Evolutionary conservation across 2,329 filamentous ascomycete genomes (phyloP).

Genomic region (Aspergillus tubingensis): DNA sequence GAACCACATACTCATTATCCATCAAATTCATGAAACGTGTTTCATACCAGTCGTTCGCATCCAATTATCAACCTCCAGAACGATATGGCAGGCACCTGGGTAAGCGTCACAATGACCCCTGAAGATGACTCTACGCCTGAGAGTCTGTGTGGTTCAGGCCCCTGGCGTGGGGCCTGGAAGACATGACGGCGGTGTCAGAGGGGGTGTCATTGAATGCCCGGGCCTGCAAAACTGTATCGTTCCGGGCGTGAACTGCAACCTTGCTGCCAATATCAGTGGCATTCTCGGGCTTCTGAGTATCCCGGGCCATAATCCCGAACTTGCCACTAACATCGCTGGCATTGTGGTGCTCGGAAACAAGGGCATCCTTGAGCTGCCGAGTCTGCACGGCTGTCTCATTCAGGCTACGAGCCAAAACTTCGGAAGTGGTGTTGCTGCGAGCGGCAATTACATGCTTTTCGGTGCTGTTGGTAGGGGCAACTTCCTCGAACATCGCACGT

Average conservation of each 20-base stretch:
- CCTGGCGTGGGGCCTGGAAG: background rate
- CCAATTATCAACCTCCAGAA: too few species aligned
- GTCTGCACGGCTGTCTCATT: too few species aligned
- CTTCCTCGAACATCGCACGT: background rate
- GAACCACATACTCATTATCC: background rate
- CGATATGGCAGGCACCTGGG: too few species aligned
- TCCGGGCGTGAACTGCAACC: slow-evolving; percentile 5
- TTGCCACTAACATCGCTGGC: too few species aligned
- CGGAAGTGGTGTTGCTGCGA: slow-evolving; percentile 5
- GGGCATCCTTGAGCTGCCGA: too few species aligned
- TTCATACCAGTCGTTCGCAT: background rate
- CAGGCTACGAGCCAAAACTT: background rate
- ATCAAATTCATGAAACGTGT: background rate
- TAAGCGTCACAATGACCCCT: too few species aligned
- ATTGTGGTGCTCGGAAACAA: too few species aligned
- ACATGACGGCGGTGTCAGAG: background rate
- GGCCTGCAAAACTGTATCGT: slow-evolving; percentile 12
- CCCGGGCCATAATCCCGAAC: too few species aligned
- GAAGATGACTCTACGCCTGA: background rate
- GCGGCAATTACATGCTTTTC: background rate
- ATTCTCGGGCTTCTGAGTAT: too few species aligned
- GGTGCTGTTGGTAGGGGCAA: slow-evolving; percentile 8
- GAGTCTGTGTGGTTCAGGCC: background rate
- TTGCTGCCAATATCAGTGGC: slow-evolving; percentile 1
- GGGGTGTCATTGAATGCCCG: background rate